Conservation (phyloP, 2,329 filamentous ascomycete species). For the Colletotrichum sp. region DNA sequence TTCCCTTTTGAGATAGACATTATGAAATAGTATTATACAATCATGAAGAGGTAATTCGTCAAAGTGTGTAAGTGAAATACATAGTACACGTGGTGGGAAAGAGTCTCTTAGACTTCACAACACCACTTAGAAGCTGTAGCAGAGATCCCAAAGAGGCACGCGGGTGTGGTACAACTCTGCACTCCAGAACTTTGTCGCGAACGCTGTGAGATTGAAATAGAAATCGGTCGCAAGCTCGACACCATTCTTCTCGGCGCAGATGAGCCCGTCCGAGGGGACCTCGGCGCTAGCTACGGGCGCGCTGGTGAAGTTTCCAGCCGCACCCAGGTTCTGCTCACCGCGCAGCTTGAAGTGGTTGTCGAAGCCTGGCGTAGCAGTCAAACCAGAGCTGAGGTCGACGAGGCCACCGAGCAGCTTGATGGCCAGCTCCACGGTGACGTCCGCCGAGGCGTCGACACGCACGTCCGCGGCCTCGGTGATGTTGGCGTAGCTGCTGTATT, state of each 20-base stretch:
- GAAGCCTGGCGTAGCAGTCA: slow-evolving; percentile 40
- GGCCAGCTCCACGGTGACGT: slow-evolving; percentile 42
- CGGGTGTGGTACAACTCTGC: slow-evolving; percentile 24
- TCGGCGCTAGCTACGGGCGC: background rate
- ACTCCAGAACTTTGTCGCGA: slow-evolving; percentile 30
- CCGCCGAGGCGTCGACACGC: slow-evolving; percentile 34
- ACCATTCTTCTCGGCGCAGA: slow-evolving; percentile 27
- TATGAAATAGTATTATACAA: background rate
- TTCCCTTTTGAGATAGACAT: background rate
- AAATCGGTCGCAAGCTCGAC: slow-evolving; percentile 30
- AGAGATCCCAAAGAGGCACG: slow-evolving; percentile 20
- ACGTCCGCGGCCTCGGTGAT: slow-evolving; percentile 36
- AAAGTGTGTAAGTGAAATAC: background rate
- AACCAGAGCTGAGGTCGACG: slow-evolving; percentile 40
- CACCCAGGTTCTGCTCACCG: slow-evolving; percentile 27
- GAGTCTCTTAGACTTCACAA: background rate
- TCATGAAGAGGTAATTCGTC: background rate
- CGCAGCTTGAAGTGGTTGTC: slow-evolving; percentile 38
- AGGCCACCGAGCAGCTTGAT: slow-evolving; percentile 39
- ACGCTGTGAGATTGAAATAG: slow-evolving; percentile 29
- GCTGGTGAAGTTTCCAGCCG: slow-evolving; percentile 5
- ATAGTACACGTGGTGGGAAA: too few relatives aligned
- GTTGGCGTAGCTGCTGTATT: slow-evolving; percentile 38
- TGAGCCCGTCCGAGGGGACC: slow-evolving; percentile 19
- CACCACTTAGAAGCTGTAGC: slow-evolving; percentile 12